Evolutionary conservation across 2,329 filamentous ascomycete genomes (phyloP).

Genomic region (Colletotrichum abscissum): DNA sequence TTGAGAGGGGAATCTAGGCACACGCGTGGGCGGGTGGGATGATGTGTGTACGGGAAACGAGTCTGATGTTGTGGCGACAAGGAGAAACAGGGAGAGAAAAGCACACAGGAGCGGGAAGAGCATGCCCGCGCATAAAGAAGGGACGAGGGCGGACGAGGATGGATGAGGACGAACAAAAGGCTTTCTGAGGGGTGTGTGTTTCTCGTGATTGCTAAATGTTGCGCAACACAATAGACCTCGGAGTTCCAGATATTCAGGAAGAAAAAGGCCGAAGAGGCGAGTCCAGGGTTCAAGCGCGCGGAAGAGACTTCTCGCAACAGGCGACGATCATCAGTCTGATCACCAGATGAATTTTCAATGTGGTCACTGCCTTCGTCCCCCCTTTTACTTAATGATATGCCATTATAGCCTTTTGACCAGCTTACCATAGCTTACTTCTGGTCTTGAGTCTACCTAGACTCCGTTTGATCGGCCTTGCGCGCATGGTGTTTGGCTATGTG

Average conservation of each 20-base stretch:
- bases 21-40: background rate
- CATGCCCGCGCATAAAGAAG: background rate
- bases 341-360: background rate
- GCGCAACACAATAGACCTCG: background rate
- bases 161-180: background rate
- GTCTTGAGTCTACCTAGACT: no score
- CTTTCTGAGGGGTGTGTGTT: background rate
- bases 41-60: background rate
- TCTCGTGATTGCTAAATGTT: background rate
- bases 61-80: background rate
- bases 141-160: background rate
- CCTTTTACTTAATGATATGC: background rate
- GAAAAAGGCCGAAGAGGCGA: background rate
- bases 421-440: background rate
- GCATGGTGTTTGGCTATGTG: no score
- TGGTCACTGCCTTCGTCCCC: no score
- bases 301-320: background rate
- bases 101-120: background rate
- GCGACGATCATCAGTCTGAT: background rate
- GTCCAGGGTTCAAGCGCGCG: background rate
- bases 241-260: background rate
- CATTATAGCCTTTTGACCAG: background rate
- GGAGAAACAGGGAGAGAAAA: background rate
- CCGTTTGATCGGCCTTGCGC: no score
- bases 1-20: background rate